phyloP scores from a whole-genome alignment of 768 basidiomycete genomes.

The Glaciozyma antarctica region DNA sequence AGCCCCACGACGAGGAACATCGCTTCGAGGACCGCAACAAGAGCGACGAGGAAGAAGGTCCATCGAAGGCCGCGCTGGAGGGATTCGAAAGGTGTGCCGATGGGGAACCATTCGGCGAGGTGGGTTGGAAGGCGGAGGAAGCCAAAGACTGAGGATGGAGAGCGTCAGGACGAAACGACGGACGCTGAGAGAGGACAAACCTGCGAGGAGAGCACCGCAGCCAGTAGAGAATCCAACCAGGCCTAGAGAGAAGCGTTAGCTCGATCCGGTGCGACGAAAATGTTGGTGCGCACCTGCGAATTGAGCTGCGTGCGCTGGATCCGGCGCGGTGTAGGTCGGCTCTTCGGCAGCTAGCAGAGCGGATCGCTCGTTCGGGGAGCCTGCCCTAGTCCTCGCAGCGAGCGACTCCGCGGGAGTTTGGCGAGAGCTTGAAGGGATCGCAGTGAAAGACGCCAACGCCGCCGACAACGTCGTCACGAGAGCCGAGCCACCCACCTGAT shows the following conservation, averaged over 20 bases:
- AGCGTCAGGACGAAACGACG: not conserved
- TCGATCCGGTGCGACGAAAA: too few relatives aligned
- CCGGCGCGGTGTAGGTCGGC: not conserved
- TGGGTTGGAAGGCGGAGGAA: slow-evolving; percentile 19
- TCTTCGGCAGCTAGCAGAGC: not conserved
- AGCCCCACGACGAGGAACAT: slow-evolving; percentile 1
- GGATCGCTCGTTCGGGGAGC: not conserved
- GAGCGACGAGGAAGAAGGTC: slow-evolving; percentile 16
- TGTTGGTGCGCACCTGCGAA: not conserved
- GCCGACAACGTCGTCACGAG: not conserved
- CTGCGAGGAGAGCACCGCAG: slow-evolving; percentile 18
- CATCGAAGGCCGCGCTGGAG: not conserved
- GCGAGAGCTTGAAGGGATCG: not conserved
- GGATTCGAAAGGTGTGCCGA: not conserved
- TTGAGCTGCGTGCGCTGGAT: not conserved
- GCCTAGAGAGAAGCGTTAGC: not conserved
- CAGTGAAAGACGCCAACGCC: not conserved
- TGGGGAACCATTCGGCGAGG: not conserved
- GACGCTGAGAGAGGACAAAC: not conserved
- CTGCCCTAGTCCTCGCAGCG: not conserved
- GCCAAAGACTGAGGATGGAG: slow-evolving; percentile 18
- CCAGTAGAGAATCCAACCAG: slow-evolving; percentile 20
- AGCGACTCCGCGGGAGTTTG: not conserved
- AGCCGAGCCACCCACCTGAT: not conserved
- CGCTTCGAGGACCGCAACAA: not conserved